Percentiles rank a stretch among this genome's conserved stretches.
phyloP scores from a whole-genome alignment of 208 protist species.

The Acanthamoeba castellanii region DNA sequence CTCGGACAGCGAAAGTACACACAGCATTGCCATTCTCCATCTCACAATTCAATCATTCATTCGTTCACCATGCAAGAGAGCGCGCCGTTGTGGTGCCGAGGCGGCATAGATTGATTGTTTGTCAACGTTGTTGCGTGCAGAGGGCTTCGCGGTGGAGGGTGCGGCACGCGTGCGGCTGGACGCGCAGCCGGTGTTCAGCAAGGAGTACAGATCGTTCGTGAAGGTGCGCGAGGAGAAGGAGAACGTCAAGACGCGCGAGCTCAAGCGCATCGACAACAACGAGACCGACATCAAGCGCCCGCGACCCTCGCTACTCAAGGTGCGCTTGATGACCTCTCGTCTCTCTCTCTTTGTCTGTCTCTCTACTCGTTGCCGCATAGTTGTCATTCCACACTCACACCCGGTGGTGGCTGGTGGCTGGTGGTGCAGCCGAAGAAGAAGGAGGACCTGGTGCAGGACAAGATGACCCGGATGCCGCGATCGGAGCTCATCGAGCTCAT shows the following conservation, averaged over 20 bases:
- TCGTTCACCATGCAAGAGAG: neutral
- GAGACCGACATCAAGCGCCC: slow-evolving; percentile 59
- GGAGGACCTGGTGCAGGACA: slow-evolving; percentile 60
- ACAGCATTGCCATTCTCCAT: neutral
- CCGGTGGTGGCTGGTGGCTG: neutral
- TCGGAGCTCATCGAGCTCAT: slow-evolving; percentile 51
- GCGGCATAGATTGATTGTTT: neutral
- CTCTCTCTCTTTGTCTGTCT: too few relatives aligned
- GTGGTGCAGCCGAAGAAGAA: slow-evolving; percentile 41
- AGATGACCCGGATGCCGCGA: slow-evolving; percentile 44
- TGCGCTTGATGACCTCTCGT: neutral
- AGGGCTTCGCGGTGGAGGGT: slow-evolving; percentile 12
- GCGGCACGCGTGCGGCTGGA: neutral
- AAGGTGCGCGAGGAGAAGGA: slow-evolving; percentile 58
- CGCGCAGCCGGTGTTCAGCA: slow-evolving; percentile 47
- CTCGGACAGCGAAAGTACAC: slow-evolving; percentile 29
- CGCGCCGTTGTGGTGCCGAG: neutral
- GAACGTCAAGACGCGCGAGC: slow-evolving; percentile 52
- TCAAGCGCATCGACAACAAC: slow-evolving; percentile 25
- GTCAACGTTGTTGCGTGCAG: neutral
- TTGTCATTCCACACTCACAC: too few relatives aligned
- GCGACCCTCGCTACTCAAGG: neutral
- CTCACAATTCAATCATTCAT: neutral
- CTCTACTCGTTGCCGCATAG: too few relatives aligned
- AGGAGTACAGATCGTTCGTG: slow-evolving; percentile 27